These are phyloP conservation scores for Apiospora arundinis DNA, from an alignment of 2,329 filamentous ascomycete genomes.

Conservation along the genomic window DNA sequence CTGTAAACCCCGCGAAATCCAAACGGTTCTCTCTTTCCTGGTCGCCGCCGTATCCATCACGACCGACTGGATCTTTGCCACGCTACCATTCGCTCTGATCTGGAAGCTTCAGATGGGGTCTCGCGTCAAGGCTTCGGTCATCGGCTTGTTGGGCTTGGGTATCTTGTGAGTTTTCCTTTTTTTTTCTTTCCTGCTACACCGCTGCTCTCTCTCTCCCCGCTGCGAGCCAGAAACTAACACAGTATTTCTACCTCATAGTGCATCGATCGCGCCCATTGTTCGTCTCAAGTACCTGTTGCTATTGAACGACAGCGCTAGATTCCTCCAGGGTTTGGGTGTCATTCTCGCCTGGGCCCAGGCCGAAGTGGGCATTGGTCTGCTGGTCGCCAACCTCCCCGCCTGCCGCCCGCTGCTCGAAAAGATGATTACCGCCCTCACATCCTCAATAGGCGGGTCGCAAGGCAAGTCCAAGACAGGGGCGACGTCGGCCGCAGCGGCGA, in stretches of 20 bases:
- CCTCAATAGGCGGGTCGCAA: not conserved
- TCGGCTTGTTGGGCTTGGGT: slow-evolving; percentile 15
- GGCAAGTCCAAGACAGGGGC: not conserved
- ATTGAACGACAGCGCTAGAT: not conserved
- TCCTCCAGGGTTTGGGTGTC: not conserved
- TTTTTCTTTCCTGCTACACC: not conserved
- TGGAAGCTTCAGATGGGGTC: slow-evolving; percentile 8
- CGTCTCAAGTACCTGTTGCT: slow-evolving; percentile 9
- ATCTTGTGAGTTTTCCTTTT: not conserved
- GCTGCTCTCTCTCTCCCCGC: not conserved
- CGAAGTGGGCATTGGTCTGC: slow-evolving; percentile 6
- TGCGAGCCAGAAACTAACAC: not conserved
- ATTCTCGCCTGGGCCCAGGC: slow-evolving; percentile 6
- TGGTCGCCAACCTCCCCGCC: not conserved
- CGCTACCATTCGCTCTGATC: slow-evolving; percentile 1
- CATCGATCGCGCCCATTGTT: slow-evolving; percentile 4
- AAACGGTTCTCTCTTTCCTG: not conserved
- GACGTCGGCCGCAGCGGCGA: not conserved
- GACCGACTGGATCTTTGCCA: slow-evolving; percentile 1
- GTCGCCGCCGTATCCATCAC: not conserved
- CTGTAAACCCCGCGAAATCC: slow-evolving; percentile 1
- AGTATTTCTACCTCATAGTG: not conserved
- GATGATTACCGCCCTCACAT: not conserved
- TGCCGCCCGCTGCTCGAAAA: not conserved
- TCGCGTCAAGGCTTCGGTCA: slow-evolving; percentile 1